These are phyloP conservation scores for Amaranthus cruentus DNA, from an alignment of 148 eudicot genomes.

Conservation along the genomic window DNA sequence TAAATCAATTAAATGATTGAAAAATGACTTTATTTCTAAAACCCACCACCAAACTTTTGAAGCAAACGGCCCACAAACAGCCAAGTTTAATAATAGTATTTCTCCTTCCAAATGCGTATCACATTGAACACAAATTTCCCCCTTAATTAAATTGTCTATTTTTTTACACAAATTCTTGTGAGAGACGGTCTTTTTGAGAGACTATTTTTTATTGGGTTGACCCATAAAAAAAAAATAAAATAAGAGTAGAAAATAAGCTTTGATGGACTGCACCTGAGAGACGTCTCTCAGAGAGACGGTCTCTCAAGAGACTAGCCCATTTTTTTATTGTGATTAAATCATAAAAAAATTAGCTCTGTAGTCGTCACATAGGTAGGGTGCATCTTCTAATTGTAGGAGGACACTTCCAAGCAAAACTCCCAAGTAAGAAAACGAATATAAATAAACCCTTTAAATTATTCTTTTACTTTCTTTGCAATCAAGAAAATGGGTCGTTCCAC, in stretches of 20 bases:
- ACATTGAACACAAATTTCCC: too few relatives aligned
- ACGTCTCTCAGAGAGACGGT: too few relatives aligned
- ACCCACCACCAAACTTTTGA: slow-evolving; percentile 1
- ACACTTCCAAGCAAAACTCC: neutral
- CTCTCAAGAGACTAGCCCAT: too few relatives aligned
- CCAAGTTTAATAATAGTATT: neutral
- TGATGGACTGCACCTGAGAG: too few relatives aligned
- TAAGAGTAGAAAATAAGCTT: too few relatives aligned
- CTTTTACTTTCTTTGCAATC: neutral
- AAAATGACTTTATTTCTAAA: neutral
- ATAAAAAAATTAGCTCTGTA: neutral
- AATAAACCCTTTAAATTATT: too few relatives aligned
- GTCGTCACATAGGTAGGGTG: neutral
- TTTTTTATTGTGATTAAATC: too few relatives aligned
- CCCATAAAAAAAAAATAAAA: too few relatives aligned
- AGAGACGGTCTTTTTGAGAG: too few relatives aligned
- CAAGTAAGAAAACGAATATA: neutral
- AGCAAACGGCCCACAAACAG: slow-evolving; percentile 9
- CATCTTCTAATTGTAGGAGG: neutral
- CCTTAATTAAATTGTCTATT: too few relatives aligned
- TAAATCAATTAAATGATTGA: neutral
- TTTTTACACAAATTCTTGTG: too few relatives aligned
- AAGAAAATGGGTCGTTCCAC: slow-evolving; percentile 15
- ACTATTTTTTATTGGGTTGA: too few relatives aligned
- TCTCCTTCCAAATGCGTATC: neutral